Conservation (phyloP, 2,329 filamentous ascomycete genomes). For the Aspergillus brasiliensis region DNA sequence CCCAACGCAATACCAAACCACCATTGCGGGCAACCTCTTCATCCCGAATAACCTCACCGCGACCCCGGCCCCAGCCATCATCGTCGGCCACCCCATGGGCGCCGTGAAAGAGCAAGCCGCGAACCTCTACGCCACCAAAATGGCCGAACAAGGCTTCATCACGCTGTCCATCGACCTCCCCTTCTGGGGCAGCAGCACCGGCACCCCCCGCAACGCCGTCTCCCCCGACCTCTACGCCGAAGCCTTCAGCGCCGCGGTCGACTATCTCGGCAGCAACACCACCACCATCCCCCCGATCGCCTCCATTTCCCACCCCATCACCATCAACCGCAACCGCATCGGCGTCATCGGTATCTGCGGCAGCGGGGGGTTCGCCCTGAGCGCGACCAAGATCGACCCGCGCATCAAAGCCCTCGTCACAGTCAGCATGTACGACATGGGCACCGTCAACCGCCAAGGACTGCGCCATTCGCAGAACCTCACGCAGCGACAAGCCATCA, state of each 20-base stretch:
- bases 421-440: constrained; percentile 19
- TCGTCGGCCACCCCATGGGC: constrained; percentile 30
- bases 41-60: constrained; percentile 14
- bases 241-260: constrained; percentile 29
- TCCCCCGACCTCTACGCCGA: constrained; percentile 26
- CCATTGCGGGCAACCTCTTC: constrained; percentile 25
- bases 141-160: constrained; percentile 30
- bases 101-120: constrained; percentile 32
- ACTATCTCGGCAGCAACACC: constrained; percentile 24
- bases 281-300: too few species aligned
- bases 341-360: constrained; percentile 32
- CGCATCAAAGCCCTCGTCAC: constrained; percentile 24
- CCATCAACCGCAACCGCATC: constrained; percentile 30
- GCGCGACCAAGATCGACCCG: constrained; percentile 37
- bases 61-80: constrained; percentile 19
- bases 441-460: constrained; percentile 13
- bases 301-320: neutral
- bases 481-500: constrained; percentile 16
- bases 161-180: constrained; percentile 26
- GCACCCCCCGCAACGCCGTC: constrained; percentile 27
- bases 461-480: constrained; percentile 15
- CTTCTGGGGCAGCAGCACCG: constrained; percentile 28
- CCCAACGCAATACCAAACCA: constrained; percentile 19
- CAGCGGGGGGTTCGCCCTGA: constrained; percentile 31
- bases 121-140: constrained; percentile 25